Base-by-base conservation (phyloP, 2,329 filamentous ascomycete species). In the Gaeumannomyces tritici region DNA sequence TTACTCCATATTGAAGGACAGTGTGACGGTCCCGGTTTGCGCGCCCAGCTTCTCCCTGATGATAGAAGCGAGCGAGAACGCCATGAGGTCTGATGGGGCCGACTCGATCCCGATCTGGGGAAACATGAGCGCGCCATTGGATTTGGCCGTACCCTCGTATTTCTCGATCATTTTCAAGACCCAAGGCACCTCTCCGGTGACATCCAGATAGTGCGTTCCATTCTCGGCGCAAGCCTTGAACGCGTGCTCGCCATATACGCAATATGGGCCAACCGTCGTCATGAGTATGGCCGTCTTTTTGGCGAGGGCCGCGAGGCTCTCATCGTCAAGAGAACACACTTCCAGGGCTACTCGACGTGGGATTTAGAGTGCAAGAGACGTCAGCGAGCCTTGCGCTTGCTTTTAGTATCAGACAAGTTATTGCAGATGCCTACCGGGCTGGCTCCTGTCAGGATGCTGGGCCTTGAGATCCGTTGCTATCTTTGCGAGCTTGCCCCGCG, bases 401-500 rank as follows among this genome's bases (percentile, higher is more conserved):
- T 7, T 58, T 24, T 4, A 2, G 4, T 15, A 21, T 18, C 33
- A 35, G 2, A 18, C 11, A 15, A 18, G 13, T 15, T 15, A 27
- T 55, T 12, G 28, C 1, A 13, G 18, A 3, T 62, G 68, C 75
- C 69, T 82, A 90, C 89, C 84, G 70, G 92, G 91, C 61, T 84
- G 81, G 47, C 77, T 70, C 61, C 93, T 87, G 72, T 96, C 87
- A 2, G 86, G 79, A 71, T 89, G 89, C 63, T 89, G 69, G 63
- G 76, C 72, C 68, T 86, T 85, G 71, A 93, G 81, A 62, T 90
- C 85, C 61, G 85, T 78, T 9, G 86, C 84, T 13, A 97, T 74
- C 55, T 77, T 75, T 67, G 89, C 82, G 5, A 98, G 81, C 73
- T 96, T 96, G 59, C 80, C 77, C 59, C 81, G 77, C n/a, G 90